Conservation (phyloP, 2,329 filamentous ascomycete species). For the Neofusicoccum ribis region DNA sequence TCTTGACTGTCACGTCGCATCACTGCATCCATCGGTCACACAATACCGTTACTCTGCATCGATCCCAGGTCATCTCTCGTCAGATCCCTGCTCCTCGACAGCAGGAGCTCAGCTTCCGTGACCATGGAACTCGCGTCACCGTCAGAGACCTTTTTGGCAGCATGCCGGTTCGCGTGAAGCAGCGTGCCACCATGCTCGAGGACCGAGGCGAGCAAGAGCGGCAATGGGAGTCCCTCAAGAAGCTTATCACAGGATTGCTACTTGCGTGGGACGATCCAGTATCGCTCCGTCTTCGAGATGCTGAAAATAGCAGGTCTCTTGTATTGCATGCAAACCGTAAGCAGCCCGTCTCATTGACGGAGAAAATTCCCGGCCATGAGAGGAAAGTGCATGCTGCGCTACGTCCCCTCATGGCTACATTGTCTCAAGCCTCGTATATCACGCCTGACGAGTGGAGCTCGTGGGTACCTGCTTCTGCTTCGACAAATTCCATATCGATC, state of each 20-base stretch:
- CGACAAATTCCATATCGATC: constrained; percentile 61
- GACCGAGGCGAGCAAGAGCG: constrained; percentile 55
- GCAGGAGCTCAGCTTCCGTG: constrained; percentile 55
- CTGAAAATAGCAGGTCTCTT: constrained; percentile 40
- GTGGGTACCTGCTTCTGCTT: constrained; percentile 74
- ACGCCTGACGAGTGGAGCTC: constrained; percentile 51
- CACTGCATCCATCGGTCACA: constrained; percentile 61
- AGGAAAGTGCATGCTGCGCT: constrained; percentile 24
- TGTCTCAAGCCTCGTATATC: constrained; percentile 67
- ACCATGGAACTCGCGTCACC: constrained; percentile 72
- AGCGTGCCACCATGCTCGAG: constrained; percentile 61
- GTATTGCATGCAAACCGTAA: constrained; percentile 26
- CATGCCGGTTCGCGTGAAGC: constrained; percentile 87
- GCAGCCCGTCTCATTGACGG: constrained; percentile 26
- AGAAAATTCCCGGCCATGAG: constrained; percentile 29
- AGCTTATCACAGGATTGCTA: constrained; percentile 62
- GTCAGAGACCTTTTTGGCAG: constrained; percentile 84
- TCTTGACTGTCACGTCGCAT: constrained; percentile 75
- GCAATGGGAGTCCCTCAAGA: constrained; percentile 66
- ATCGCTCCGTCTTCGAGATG: constrained; percentile 61
- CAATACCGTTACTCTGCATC: constrained; percentile 69
- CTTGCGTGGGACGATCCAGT: constrained; percentile 65
- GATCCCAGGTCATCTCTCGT: constrained; percentile 65
- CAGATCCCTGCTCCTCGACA: constrained; percentile 61
- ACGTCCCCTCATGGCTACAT: constrained; percentile 49